phyloP scores from a whole-genome alignment of 495 filamentous ascomycete species.

The Daldinia grandis region DNA sequence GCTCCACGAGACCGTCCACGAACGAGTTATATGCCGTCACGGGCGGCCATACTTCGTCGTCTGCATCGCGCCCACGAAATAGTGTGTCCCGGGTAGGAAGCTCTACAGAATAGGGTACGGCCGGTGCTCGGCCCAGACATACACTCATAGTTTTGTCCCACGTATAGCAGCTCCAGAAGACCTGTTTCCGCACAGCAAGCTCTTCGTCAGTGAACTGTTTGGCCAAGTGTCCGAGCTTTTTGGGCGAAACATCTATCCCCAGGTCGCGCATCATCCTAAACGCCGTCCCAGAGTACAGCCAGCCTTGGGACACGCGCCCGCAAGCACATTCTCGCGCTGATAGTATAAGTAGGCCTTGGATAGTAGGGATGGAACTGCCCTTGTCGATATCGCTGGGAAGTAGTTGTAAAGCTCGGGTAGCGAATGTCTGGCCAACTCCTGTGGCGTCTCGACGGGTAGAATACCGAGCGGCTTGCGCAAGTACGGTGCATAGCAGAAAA shows the following conservation, averaged over 20 bases:
- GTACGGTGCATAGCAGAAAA: background rate
- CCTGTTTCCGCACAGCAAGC: constrained; percentile 14
- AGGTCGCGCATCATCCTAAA: background rate
- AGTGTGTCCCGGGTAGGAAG: background rate
- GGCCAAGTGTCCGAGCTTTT: background rate
- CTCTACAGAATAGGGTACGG: constrained; percentile 1
- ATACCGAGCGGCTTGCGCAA: background rate
- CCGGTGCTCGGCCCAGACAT: constrained; percentile 10
- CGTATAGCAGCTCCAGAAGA: constrained; percentile 23
- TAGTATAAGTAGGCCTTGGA: background rate
- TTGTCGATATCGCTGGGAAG: background rate
- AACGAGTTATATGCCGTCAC: background rate
- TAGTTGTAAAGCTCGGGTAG: background rate
- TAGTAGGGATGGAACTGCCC: background rate
- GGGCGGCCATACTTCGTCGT: background rate
- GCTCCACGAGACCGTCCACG: background rate
- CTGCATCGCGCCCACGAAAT: background rate
- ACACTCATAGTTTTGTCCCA: constrained; percentile 25
- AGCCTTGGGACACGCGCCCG: background rate
- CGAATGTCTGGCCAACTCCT: background rate
- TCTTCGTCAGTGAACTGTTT: constrained; percentile 21
- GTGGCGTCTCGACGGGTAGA: background rate
- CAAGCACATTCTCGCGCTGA: background rate
- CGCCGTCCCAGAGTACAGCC: background rate
- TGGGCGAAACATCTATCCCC: background rate